phyloP scores from a whole-genome alignment of 139 green algal genomes.

The Diplosphaera chodatii region DNA sequence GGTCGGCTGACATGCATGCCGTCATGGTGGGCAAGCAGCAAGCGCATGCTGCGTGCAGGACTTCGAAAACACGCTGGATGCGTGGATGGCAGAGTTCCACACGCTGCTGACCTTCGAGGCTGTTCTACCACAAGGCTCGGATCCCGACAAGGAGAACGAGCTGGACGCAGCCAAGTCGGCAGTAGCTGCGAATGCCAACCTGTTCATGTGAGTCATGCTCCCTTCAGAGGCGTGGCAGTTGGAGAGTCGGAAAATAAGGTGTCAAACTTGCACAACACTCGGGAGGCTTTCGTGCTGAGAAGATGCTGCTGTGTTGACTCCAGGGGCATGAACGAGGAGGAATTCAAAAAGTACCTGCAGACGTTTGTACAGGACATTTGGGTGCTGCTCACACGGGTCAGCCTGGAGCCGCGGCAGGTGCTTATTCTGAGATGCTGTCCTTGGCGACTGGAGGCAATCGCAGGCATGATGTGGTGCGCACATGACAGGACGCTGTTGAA shows the following conservation, averaged over 20 bases:
- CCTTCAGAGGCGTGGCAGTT: too few species aligned
- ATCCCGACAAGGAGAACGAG: slow-evolving; percentile 59
- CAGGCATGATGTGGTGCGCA: too few species aligned
- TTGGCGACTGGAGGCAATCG: too few species aligned
- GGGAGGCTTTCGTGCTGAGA: too few species aligned
- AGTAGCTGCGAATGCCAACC: slow-evolving; percentile 37
- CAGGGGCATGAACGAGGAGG: slow-evolving; percentile 90
- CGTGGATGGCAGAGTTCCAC: slow-evolving; percentile 88
- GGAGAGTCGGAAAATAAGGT: too few species aligned
- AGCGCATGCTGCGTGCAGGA: slow-evolving; percentile 36
- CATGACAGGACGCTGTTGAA: too few species aligned
- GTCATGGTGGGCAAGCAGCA: too few species aligned
- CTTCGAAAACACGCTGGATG: slow-evolving; percentile 82
- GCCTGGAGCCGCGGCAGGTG: slow-evolving; percentile 28
- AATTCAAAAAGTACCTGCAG: slow-evolving; percentile 82
- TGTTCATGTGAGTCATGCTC: slow-evolving; percentile 17
- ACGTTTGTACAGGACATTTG: slow-evolving; percentile 81
- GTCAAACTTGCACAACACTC: too few species aligned
- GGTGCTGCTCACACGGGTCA: slow-evolving; percentile 76
- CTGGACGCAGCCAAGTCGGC: slow-evolving; percentile 76
- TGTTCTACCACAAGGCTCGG: slow-evolving; percentile 41
- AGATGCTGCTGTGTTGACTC: neutral
- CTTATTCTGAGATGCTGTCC: too few species aligned
- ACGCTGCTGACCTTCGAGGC: slow-evolving; percentile 61
- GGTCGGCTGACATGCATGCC: too few species aligned